phyloP scores from a whole-genome alignment of 2,329 filamentous ascomycete species.

The Claviceps monticola region DNA sequence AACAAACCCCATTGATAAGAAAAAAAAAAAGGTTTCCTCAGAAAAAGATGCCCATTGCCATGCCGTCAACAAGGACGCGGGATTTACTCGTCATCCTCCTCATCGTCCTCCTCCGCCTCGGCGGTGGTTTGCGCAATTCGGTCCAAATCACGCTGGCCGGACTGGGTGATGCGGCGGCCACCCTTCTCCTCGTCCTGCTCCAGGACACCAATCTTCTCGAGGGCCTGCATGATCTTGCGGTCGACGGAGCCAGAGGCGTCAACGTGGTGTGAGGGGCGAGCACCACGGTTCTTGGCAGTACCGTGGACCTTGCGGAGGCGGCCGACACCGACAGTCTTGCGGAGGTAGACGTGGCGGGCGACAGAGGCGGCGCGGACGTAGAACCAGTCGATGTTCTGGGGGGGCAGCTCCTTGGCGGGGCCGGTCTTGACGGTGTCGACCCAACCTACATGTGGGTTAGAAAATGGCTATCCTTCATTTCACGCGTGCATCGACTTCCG shows the following conservation, averaged over 20 bases:
- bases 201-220: constrained; percentile 98
- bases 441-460: constrained; percentile 51
- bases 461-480: background rate
- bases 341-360: constrained; percentile 96
- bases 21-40: background rate
- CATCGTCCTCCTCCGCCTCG: constrained; percentile 56
- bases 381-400: constrained; percentile 97
- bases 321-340: constrained; percentile 98
- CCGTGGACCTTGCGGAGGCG: constrained; percentile 95
- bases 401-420: constrained; percentile 90
- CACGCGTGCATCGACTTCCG: background rate
- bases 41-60: background rate
- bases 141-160: constrained; percentile 97
- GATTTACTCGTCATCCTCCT: constrained; percentile 52
- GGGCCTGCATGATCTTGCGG: constrained; percentile 91
- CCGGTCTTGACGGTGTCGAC: constrained; percentile 99
- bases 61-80: background rate
- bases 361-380: constrained; percentile 83
- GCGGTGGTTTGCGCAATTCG: constrained; percentile 74
- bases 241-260: constrained; percentile 91
- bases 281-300: constrained; percentile 92
- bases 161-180: constrained; percentile 94
- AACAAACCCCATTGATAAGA: constrained; percentile 4
- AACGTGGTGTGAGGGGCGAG: constrained; percentile 83
- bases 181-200: constrained; percentile 98